Base-by-base conservation (phyloP, 148 eudicot species). In the Beta vulgaris region DNA sequence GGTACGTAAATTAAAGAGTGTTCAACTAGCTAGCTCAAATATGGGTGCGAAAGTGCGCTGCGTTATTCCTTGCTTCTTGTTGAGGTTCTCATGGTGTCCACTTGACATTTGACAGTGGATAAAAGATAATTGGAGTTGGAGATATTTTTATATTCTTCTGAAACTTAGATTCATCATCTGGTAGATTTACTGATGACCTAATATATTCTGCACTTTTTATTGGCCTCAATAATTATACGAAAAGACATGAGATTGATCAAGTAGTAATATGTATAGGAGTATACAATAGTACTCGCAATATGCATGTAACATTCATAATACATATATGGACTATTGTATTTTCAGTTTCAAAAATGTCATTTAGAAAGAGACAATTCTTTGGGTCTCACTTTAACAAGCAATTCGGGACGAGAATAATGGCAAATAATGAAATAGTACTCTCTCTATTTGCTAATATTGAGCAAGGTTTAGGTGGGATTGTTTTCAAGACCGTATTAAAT, bases 41-140 rank as follows among this genome's bases (percentile, higher is more conserved):
- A 48, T 48, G 61, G 28, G 29, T 13, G 61, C 61, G 53, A 70
- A 46, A 32, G 44, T 70, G 40, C 11, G 61, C 32, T 70, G 40
- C 11, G 61, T 44, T 46, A 29, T 61, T 73, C 58, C 43, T 61
- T 46, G 28, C 69, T 51, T 73, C 68, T 44, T 8, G 21, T 29
- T 61, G 44, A 21, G 25, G 59, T 62, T 55, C 55, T 62, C 69
- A 73, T 43, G 25, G 34, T 62, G 77, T 49, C 77, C 77, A 73
- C 77, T 58, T 60, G 55, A 59, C 25, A 19, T 7, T 39, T 4
- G 21, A 3, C 23, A 66, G 16, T 23, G 48, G 11, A 71, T 54
- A 36, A 35, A 7, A 49, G 3, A 36, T 12, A 2, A 58, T 26
- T 58, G 12, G 5, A 58, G 6, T 25, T 58, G 32, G 25, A 25